These are phyloP conservation scores for Lodderomyces orthopsilosis DNA, from an alignment of 1,139 yeast species.

Conservation along the genomic window DNA sequence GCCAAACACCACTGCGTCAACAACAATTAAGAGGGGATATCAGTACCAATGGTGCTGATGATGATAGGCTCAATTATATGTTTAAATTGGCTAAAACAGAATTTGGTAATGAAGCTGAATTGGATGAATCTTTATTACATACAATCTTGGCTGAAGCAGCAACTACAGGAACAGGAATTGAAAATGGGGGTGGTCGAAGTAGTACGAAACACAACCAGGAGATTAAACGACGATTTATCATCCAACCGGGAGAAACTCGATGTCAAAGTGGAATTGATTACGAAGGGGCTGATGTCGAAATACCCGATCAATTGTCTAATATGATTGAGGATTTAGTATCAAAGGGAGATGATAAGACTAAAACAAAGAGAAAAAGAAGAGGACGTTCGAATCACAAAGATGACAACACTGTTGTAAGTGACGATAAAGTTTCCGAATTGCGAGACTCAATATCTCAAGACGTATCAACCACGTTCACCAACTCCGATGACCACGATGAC, in stretches of 20 bases:
- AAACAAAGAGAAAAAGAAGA: slow-evolving; percentile 9
- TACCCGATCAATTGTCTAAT: slow-evolving; percentile 63
- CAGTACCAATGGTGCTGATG: slow-evolving; percentile 3
- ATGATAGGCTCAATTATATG: slow-evolving; percentile 26
- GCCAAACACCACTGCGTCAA: not conserved
- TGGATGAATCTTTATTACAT: slow-evolving; percentile 21
- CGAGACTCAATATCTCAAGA: not conserved
- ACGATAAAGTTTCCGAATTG: not conserved
- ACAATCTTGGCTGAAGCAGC: slow-evolving; percentile 14
- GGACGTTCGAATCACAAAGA: slow-evolving; percentile 15
- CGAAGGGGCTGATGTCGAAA: slow-evolving; percentile 13
- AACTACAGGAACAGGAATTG: too few relatives aligned
- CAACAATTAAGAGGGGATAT: slow-evolving; percentile 9
- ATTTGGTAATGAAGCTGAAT: slow-evolving; percentile 15
- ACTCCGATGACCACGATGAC: slow-evolving; percentile 36
- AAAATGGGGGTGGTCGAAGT: not conserved
- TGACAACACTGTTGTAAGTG: slow-evolving; percentile 7
- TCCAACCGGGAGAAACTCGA: slow-evolving; percentile 2
- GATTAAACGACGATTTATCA: slow-evolving; percentile 7
- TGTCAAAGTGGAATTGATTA: slow-evolving; percentile 1
- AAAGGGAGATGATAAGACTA: slow-evolving; percentile 3
- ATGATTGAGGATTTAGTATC: slow-evolving; percentile 61
- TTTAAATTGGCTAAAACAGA: slow-evolving; percentile 69
- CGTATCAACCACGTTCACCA: slow-evolving; percentile 8
- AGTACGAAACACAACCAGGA: slow-evolving; percentile 28